Percentiles rank a stretch among this genome's conserved stretches.
Conservation (phyloP, 305 asterid genomes). For the Caryopteris hybrid region DNA sequence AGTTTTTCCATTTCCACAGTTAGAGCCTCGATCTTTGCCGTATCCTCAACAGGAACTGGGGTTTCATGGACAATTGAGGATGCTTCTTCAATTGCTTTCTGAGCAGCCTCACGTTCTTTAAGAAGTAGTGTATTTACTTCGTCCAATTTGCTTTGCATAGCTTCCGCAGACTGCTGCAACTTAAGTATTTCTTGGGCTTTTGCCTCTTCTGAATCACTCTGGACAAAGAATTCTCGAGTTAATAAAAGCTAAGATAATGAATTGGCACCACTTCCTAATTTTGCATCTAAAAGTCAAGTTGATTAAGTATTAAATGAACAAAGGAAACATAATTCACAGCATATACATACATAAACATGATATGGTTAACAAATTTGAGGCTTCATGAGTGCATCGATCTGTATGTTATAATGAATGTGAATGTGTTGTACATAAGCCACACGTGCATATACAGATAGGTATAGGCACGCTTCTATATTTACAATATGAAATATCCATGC, state of each 20-base stretch:
- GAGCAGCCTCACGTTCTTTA: constrained; percentile 63
- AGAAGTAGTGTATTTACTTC: constrained; percentile 50
- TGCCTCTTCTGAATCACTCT: constrained; percentile 82
- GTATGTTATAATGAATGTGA: not conserved
- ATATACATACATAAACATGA: not conserved
- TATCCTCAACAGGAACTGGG: constrained; percentile 76
- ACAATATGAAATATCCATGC: not conserved
- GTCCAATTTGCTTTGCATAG: constrained; percentile 58
- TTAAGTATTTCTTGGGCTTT: constrained; percentile 59
- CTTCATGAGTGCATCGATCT: not conserved
- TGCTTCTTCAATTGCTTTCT: constrained; percentile 69
- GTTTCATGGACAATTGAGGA: constrained; percentile 54
- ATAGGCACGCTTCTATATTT: not conserved
- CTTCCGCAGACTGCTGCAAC: constrained; percentile 61
- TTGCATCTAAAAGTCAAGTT: not conserved
- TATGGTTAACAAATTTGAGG: not conserved
- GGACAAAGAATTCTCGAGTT: constrained; percentile 24
- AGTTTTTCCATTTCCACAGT: constrained; percentile 62
- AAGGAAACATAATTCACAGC: not conserved
- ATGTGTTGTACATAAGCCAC: not conserved
- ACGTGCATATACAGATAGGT: not conserved
- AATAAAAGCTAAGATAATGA: constrained; percentile 10
- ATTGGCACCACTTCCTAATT: not conserved
- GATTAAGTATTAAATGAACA: constrained; percentile 4
- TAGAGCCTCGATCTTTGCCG: constrained; percentile 64